Evolutionary conservation across 345 rosid species (phyloP), one percentile per base, ranked within the genome.

Genomic region (Bruguiera parviflora): DNA sequence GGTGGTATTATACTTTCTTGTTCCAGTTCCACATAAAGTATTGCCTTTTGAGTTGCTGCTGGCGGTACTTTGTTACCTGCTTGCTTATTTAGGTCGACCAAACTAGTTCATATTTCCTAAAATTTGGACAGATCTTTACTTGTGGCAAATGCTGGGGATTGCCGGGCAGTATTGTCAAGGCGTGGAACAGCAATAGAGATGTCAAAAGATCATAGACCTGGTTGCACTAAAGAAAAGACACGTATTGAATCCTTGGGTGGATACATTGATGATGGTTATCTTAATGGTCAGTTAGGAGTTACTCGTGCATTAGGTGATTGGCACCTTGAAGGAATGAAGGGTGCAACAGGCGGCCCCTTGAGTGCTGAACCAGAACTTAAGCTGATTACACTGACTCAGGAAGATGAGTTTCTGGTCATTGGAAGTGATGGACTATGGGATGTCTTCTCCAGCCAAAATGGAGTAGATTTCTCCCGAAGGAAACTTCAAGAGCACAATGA

Each of bases 71-170:
- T 10, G 11, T 0, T 43, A 19, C 49, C 18, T 43, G 49, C 49
- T 43, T 13, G 18, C 49, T 43, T 43, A 43, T 2, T 11, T 43
- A 11, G 18, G 19, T 43, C 49, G 13, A 43, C 19, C 49, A 11
- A 43, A 43, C 49, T 43, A 43, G 49, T 43, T 43, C 49, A 43
- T 43, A 13, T 43, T 43, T 43, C 19, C 49, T 43, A 15, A 43
- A 43, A 11, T 43, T 43, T 13, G 49, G 49, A 39, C 77, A 85
- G 96, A 82, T 89, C 89, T 43, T 74, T 89, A 56, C 86, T 94
- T 21, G 96, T 94, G 77, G 97, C 98, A 77, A 94, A 94, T 69
- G 97, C 91, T 59, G 97, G 98, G 39, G 98, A 94, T 75, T 94
- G 95, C 53, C 86, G 95, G 33, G 95, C 97, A 64, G 95, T 94